Evolutionary conservation across 2,329 filamentous ascomycete genomes (phyloP).

Genomic region (Fusarium beomiforme): DNA sequence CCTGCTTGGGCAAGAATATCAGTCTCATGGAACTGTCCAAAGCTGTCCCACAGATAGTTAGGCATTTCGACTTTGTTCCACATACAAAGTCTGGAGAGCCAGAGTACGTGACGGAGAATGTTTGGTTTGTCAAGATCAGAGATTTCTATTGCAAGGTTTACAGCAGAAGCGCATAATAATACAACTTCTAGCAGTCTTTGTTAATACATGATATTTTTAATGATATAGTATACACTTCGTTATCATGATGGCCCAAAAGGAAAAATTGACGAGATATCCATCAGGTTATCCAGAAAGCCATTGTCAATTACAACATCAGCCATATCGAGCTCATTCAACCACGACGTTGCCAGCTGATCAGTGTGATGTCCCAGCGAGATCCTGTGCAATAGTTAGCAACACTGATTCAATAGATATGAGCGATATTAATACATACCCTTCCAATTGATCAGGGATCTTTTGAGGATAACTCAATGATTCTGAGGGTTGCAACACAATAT

Average conservation of each 20-base stretch:
- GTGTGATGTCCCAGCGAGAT: neutral
- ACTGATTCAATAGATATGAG: fast-evolving
- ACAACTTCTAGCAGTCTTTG: no score
- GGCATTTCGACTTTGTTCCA: neutral
- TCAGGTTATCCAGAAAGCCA: neutral
- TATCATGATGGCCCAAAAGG: neutral
- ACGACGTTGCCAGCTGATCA: neutral
- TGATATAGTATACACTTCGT: fast-evolving
- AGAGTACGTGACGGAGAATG: neutral
- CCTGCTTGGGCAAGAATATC: neutral
- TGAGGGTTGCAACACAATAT: neutral
- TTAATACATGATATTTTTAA: no score
- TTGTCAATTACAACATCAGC: neutral
- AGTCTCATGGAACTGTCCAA: neutral
- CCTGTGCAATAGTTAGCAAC: neutral
- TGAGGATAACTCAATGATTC: neutral
- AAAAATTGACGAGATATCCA: neutral
- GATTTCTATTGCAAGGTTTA: neutral
- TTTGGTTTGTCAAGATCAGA: neutral
- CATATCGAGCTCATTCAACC: neutral
- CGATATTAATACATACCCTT: neutral
- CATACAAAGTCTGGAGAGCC: neutral
- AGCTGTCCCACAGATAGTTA: neutral
- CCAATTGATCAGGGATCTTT: neutral
- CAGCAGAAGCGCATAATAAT: neutral